These are phyloP conservation scores for Uronychia binucleata DNA, from an alignment of 73 alveolate genomes.

Conservation along the genomic window DNA sequence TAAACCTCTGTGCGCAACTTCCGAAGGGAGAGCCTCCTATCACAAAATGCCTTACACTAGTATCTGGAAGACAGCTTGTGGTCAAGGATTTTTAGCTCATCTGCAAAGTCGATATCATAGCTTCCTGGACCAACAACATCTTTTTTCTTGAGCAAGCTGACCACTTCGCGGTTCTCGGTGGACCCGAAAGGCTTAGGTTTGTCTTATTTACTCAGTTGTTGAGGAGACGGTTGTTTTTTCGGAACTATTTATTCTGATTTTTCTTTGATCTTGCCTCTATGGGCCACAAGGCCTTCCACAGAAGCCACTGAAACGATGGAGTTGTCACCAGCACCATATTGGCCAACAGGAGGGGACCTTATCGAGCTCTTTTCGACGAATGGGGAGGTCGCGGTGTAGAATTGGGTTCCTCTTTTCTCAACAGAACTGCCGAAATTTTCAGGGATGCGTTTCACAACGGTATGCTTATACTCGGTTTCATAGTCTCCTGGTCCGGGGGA, in stretches of 20 bases:
- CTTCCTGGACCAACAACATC: constrained; percentile 10
- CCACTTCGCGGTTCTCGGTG: not conserved
- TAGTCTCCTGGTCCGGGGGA: constrained; percentile 22
- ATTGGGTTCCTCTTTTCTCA: not conserved
- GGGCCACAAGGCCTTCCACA: not conserved
- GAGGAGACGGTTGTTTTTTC: not conserved
- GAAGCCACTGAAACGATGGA: not conserved
- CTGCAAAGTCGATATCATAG: constrained; percentile 3
- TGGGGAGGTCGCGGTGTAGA: not conserved
- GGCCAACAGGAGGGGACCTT: constrained; percentile 9
- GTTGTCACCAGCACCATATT: not conserved
- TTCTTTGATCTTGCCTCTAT: not conserved
- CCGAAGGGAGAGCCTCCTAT: constrained; percentile 41
- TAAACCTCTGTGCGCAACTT: constrained; percentile 28
- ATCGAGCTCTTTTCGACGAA: not conserved
- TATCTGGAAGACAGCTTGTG: constrained; percentile 25
- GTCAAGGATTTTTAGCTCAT: constrained; percentile 16
- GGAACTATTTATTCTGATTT: not conserved
- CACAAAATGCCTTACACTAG: not conserved
- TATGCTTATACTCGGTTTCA: constrained; percentile 5
- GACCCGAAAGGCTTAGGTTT: not conserved
- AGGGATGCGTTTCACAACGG: not conserved
- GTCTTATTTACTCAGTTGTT: not conserved
- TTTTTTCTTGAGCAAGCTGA: not conserved
- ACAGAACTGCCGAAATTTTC: constrained; percentile 17